These are phyloP conservation scores for Mortierella sp. DNA, from an alignment of 371 early-diverging fungal genomes.

Conservation along the genomic window DNA sequence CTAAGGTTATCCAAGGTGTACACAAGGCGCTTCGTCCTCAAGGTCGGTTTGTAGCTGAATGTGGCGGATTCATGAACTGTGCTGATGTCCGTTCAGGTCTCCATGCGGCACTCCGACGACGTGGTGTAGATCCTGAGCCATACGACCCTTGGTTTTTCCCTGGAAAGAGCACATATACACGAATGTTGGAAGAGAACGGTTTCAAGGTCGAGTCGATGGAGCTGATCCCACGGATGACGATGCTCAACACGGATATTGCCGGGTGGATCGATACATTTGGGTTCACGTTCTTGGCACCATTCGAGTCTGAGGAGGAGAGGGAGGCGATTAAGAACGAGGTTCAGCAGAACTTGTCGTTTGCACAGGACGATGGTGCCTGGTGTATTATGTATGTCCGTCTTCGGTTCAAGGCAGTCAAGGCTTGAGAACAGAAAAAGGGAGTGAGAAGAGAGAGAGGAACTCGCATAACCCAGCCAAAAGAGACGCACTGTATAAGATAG, in stretches of 20 bases:
- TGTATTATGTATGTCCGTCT: slow-evolving; percentile 67
- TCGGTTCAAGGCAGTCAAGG: slow-evolving; percentile 49
- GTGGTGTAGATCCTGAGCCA: slow-evolving; percentile 62
- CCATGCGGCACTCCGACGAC: slow-evolving; percentile 63
- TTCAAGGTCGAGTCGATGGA: slow-evolving; percentile 60
- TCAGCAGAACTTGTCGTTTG: slow-evolving; percentile 58
- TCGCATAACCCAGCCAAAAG: not conserved
- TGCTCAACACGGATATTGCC: slow-evolving; percentile 62
- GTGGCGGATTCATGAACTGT: slow-evolving; percentile 45
- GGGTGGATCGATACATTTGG: slow-evolving; percentile 83
- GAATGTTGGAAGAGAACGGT: slow-evolving; percentile 65
- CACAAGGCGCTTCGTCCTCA: slow-evolving; percentile 62
- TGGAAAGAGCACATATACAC: slow-evolving; percentile 59
- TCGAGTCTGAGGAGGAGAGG: slow-evolving; percentile 54
- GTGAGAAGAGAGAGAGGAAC: not conserved
- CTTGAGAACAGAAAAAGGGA: not conserved
- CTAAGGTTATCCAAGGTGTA: slow-evolving; percentile 67
- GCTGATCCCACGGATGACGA: slow-evolving; percentile 66
- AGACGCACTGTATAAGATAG: slow-evolving; percentile 7
- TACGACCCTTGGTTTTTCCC: slow-evolving; percentile 80
- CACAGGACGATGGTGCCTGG: slow-evolving; percentile 69
- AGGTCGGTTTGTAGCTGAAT: slow-evolving; percentile 72
- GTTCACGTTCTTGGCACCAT: slow-evolving; percentile 59
- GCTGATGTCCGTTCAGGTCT: slow-evolving; percentile 64
- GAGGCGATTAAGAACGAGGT: slow-evolving; percentile 59